These are phyloP conservation scores for Pythium aquatile DNA, from an alignment of 352 stramenopile genomes.

Conservation along the genomic window DNA sequence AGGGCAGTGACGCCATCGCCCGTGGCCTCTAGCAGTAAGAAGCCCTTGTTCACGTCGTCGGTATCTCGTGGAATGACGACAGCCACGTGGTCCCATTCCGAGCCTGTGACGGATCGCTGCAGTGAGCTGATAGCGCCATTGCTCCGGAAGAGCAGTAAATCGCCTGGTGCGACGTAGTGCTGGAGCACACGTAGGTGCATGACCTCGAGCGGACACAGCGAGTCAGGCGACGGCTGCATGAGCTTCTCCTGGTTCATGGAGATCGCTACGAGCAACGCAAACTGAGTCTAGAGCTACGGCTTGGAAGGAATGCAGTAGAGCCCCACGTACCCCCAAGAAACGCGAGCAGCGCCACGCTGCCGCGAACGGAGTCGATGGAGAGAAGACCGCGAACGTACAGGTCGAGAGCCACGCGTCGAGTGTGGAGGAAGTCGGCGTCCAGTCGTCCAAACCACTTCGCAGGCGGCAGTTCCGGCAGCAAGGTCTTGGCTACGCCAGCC, in stretches of 20 bases:
- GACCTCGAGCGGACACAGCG: constrained; percentile 38
- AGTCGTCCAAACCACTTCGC: constrained; percentile 40
- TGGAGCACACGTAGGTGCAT: constrained; percentile 59
- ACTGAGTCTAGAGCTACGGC: not conserved
- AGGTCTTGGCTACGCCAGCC: no score
- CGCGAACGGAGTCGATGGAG: constrained; percentile 37
- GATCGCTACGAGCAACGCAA: constrained; percentile 4
- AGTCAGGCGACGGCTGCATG: constrained; percentile 2
- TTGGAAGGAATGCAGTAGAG: not conserved
- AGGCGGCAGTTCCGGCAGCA: constrained; percentile 37
- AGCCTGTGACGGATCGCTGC: constrained; percentile 49
- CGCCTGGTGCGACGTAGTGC: constrained; percentile 47
- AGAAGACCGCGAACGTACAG: constrained; percentile 48
- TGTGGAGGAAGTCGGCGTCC: constrained; percentile 40
- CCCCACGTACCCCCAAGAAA: constrained; percentile 51
- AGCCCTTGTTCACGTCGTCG: constrained; percentile 21
- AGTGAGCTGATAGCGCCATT: constrained; percentile 41
- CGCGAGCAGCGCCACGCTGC: constrained; percentile 44
- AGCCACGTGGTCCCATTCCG: constrained; percentile 67
- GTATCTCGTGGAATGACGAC: constrained; percentile 38
- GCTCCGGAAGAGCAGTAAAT: constrained; percentile 63
- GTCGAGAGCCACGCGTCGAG: constrained; percentile 36
- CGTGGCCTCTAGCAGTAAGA: constrained; percentile 61
- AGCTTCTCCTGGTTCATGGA: constrained; percentile 13
- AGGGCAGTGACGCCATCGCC: constrained; percentile 57